These are phyloP conservation scores for Rutstroemia sp. DNA, from an alignment of 2,329 filamentous ascomycete genomes.

Conservation along the genomic window DNA sequence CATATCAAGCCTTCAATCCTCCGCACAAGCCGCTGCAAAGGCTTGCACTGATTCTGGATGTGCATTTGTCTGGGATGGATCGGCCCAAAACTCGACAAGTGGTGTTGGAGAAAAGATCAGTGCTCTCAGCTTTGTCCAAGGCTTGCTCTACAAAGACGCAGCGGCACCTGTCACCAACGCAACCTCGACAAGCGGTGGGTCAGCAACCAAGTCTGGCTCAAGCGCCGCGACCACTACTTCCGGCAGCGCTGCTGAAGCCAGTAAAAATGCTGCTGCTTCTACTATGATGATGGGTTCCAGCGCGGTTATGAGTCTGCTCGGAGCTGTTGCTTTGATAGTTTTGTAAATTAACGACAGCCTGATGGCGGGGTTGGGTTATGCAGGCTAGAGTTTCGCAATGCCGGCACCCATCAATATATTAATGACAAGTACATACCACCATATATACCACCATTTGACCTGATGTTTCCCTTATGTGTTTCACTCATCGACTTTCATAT, in stretches of 20 bases:
- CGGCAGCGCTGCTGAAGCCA: neutral
- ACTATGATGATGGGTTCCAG: neutral
- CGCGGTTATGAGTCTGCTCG: neutral
- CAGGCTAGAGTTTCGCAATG: too few species aligned
- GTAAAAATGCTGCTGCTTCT: neutral
- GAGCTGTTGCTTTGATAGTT: neutral
- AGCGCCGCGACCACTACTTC: neutral
- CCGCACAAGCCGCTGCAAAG: slow-evolving; percentile 50
- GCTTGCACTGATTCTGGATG: slow-evolving; percentile 59
- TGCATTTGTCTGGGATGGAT: slow-evolving; percentile 54
- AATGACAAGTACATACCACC: too few species aligned
- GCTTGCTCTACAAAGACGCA: slow-evolving; percentile 29
- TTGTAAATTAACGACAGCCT: neutral
- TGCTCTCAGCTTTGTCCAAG: slow-evolving; percentile 43
- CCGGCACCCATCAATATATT: too few species aligned
- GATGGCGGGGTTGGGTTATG: neutral
- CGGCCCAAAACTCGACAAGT: slow-evolving; percentile 38
- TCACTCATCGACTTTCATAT: too few species aligned
- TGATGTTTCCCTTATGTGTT: too few species aligned
- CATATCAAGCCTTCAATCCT: slow-evolving; percentile 48
- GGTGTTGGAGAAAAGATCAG: slow-evolving; percentile 43
- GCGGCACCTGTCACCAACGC: slow-evolving; percentile 34
- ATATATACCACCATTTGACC: too few species aligned
- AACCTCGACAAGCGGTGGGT: neutral
- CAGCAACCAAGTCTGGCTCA: neutral